phyloP scores from a whole-genome alignment of 345 rosid genomes.

The Melastoma malabathricum region DNA sequence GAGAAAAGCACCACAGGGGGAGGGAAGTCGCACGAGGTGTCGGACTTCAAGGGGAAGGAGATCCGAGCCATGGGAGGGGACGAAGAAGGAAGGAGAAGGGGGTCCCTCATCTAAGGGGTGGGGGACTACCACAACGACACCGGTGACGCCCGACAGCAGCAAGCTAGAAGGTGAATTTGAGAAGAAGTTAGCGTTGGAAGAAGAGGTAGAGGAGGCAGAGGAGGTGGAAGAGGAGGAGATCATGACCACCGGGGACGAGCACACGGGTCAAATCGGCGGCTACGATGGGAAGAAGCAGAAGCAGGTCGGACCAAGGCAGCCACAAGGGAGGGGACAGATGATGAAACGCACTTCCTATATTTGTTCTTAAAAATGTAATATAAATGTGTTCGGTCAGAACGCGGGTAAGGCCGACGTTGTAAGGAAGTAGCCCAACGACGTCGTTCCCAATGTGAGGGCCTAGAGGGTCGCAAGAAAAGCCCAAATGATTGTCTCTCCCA shows the following conservation, averaged over 20 bases:
- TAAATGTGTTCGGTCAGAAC: too few species aligned
- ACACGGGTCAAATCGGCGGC: conserved; percentile 10
- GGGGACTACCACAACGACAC: too few species aligned
- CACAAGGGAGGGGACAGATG: too few species aligned
- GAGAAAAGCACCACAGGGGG: conserved; percentile 27
- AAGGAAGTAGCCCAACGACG: too few species aligned
- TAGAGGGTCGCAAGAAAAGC: too few species aligned
- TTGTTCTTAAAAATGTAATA: too few species aligned
- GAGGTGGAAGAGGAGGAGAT: conserved; percentile 11
- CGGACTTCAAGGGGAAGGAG: conserved; percentile 16
- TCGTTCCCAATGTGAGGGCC: too few species aligned
- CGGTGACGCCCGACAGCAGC: conserved; percentile 13
- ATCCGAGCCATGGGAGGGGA: conserved; percentile 13
- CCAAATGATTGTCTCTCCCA: too few species aligned
- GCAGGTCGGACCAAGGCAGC: too few species aligned
- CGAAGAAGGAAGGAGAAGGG: conserved; percentile 14
- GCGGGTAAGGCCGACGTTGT: too few species aligned
- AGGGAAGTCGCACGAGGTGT: conserved; percentile 9
- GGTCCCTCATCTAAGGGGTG: conserved; percentile 12
- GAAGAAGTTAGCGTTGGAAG: conserved; percentile 16
- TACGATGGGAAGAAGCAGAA: background rate
- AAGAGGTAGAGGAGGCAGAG: conserved; percentile 15
- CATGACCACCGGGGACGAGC: conserved; percentile 4
- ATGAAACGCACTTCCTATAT: too few species aligned
- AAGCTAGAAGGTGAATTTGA: conserved; percentile 13